These are phyloP conservation scores for Fusarium continuum DNA, from an alignment of 2,329 filamentous ascomycete species.

Conservation along the genomic window DNA sequence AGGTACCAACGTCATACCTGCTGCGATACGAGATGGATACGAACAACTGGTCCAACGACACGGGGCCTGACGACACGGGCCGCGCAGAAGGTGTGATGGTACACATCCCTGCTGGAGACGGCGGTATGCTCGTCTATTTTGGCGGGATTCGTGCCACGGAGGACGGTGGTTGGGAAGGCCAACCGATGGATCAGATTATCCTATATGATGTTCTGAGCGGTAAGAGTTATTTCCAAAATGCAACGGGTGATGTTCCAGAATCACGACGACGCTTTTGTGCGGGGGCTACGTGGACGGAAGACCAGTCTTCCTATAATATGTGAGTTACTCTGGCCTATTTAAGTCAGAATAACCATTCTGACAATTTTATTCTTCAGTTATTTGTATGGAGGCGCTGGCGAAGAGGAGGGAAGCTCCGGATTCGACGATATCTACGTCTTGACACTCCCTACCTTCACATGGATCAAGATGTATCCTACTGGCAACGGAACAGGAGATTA, in stretches of 20 bases:
- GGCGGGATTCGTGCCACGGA: conserved; percentile 63
- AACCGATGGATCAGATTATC: conserved; percentile 61
- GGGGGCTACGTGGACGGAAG: conserved; percentile 66
- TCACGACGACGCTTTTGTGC: conserved; percentile 67
- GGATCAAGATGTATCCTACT: conserved; percentile 64
- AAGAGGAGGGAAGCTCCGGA: conserved; percentile 56
- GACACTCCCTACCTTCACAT: conserved; percentile 68
- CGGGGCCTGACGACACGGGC: conserved; percentile 61
- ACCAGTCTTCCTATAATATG: conserved; percentile 72
- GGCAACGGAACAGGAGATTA: conserved; percentile 50
- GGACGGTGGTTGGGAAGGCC: conserved; percentile 58
- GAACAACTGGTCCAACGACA: conserved; percentile 61
- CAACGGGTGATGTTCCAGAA: conserved; percentile 61
- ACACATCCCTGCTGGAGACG: conserved; percentile 67
- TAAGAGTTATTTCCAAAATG: conserved; percentile 67
- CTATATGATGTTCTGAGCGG: conserved; percentile 67
- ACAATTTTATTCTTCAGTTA: conserved; percentile 56
- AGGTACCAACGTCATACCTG: conserved; percentile 60
- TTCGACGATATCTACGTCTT: conserved; percentile 71
- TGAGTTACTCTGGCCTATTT: conserved; percentile 47
- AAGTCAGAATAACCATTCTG: neutral
- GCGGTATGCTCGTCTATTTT: conserved; percentile 69
- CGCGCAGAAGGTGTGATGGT: conserved; percentile 69
- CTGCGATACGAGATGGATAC: conserved; percentile 65
- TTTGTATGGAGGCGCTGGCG: conserved; percentile 66